Evolutionary conservation across 768 basidiomycete species (phyloP).

Genomic region (Favolaschia claudopus): DNA sequence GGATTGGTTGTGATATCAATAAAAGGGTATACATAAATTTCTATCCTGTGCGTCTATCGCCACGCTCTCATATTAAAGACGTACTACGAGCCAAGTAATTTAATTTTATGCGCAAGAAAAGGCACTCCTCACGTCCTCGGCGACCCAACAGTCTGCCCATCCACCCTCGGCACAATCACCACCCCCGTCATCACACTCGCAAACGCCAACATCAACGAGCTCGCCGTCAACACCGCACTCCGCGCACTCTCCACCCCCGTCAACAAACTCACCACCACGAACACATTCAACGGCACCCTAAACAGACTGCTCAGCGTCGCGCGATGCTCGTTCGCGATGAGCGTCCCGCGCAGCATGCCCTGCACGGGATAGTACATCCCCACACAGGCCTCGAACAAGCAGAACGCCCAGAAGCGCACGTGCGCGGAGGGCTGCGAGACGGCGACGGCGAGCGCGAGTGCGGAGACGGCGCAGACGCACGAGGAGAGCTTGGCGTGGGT

Average conservation of each 20-base stretch:
- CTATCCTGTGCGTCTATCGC: no score
- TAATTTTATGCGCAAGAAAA: no score
- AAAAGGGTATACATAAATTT: no score
- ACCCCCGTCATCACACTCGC: slow-evolving; percentile 56
- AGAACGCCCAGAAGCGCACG: slow-evolving; percentile 75
- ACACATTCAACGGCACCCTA: slow-evolving; percentile 77
- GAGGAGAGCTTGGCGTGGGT: slow-evolving; percentile 73
- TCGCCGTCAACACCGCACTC: slow-evolving; percentile 55
- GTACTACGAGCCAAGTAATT: no score
- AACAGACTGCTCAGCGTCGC: slow-evolving; percentile 76
- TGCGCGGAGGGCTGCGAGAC: slow-evolving; percentile 53
- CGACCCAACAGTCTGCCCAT: no score
- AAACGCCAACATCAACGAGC: slow-evolving; percentile 53
- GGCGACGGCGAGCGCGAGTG: slow-evolving; percentile 61
- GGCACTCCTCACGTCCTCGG: no score
- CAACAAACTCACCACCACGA: slow-evolving; percentile 73
- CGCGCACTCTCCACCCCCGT: slow-evolving; percentile 75
- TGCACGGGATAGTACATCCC: slow-evolving; percentile 85
- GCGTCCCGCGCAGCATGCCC: slow-evolving; percentile 71
- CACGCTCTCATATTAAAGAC: no score
- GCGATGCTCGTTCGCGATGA: slow-evolving; percentile 76
- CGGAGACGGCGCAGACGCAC: slow-evolving; percentile 65
- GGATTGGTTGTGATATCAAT: no score
- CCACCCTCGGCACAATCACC: slow-evolving; percentile 40
- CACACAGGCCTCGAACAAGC: slow-evolving; percentile 77